Evolutionary conservation across 495 filamentous ascomycete species (phyloP).

Genomic region (Bathelium albidoporum): DNA sequence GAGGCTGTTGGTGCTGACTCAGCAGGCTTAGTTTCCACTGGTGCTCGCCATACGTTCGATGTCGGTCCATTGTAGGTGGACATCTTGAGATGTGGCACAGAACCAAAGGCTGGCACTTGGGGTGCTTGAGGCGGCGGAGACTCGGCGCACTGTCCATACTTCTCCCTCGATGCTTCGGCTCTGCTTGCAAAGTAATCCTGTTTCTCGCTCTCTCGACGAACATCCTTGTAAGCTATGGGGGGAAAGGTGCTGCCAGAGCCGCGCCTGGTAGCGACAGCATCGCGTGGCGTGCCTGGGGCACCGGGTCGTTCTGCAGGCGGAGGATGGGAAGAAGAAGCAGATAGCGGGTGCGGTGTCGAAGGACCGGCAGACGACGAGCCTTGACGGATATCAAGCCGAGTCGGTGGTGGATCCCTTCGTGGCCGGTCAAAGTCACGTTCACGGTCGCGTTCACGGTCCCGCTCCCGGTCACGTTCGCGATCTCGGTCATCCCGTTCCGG

Average conservation of each 20-base stretch:
- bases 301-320: not conserved
- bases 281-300: not conserved
- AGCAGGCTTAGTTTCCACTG: constrained; percentile 27
- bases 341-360: constrained; percentile 12
- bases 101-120: constrained; percentile 74
- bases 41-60: constrained; percentile 27
- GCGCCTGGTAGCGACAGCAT: not conserved
- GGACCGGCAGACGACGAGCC: constrained; percentile 12
- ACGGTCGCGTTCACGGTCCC: constrained; percentile 19
- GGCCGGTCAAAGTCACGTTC: constrained; percentile 19
- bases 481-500: constrained; percentile 28
- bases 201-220: constrained; percentile 36
- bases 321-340: constrained; percentile 6
- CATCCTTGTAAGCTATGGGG: constrained; percentile 22
- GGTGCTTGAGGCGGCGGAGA: constrained; percentile 70
- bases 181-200: constrained; percentile 32
- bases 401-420: constrained; percentile 14
- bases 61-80: constrained; percentile 3
- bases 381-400: constrained; percentile 14
- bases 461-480: constrained; percentile 34
- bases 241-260: not conserved
- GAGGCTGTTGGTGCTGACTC: constrained; percentile 1
- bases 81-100: constrained; percentile 21
- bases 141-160: constrained; percentile 29
- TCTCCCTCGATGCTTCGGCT: constrained; percentile 34